A percentile compares a stretch with the other conserved stretches of the same genome.
phyloP scores from a whole-genome alignment of 257 asterid genomes.

The Ilex asprella region DNA sequence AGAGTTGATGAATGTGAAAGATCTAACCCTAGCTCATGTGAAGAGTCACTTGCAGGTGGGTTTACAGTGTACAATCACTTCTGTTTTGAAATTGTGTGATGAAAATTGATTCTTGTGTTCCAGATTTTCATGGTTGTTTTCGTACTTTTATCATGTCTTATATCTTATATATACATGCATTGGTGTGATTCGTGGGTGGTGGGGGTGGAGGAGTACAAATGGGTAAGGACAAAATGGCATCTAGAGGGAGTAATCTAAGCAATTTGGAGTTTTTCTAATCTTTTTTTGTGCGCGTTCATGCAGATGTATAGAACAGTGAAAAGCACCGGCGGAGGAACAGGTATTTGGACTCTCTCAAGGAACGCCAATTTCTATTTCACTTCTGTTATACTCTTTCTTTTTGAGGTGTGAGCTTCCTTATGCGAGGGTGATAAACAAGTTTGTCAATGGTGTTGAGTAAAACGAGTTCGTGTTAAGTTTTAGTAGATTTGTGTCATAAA shows the following conservation, averaged over 20 bases:
- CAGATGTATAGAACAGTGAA: constrained; percentile 98
- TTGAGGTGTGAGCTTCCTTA: constrained; percentile 11
- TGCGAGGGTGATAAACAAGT: not conserved
- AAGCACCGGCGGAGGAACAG: constrained; percentile 75
- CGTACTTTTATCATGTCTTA: not conserved
- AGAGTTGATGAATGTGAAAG: constrained; percentile 86
- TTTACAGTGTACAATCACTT: constrained; percentile 2
- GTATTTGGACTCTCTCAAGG: constrained; percentile 28
- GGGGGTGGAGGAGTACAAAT: constrained; percentile 24
- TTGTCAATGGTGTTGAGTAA: no score
- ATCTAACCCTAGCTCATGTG: constrained; percentile 91
- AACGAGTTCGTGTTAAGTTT: no score
- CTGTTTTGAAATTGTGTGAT: constrained; percentile 6
- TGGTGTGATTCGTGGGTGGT: constrained; percentile 10
- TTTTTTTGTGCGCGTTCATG: constrained; percentile 34
- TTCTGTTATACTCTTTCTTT: constrained; percentile 30
- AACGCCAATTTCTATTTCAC: constrained; percentile 22
- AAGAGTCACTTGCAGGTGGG: constrained; percentile 89
- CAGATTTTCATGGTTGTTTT: not conserved
- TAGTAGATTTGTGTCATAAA: no score
- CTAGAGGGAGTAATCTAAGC: constrained; percentile 22
- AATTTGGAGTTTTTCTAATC: constrained; percentile 22
- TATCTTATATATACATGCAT: not conserved
- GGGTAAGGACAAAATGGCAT: constrained; percentile 51
- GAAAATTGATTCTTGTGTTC: not conserved